phyloP scores from a whole-genome alignment of 148 eudicot genomes.

The Chenopodium berlandieri region DNA sequence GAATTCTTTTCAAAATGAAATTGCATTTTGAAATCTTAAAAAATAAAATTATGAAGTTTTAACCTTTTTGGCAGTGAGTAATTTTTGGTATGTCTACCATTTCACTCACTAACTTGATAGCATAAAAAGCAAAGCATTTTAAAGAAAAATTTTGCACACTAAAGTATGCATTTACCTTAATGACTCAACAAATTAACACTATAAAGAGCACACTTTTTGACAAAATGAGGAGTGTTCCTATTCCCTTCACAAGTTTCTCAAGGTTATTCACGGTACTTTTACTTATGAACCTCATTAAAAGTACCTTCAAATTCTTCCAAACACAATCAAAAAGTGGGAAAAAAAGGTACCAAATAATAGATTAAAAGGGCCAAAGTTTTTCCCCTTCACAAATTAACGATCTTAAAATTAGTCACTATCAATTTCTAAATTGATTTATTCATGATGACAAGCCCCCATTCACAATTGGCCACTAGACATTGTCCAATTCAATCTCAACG shows the following conservation, averaged over 20 bases:
- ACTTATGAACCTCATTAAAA: not conserved
- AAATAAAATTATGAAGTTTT: too few species aligned
- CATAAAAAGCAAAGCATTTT: too few species aligned
- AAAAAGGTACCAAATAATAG: not conserved
- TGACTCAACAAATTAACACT: too few species aligned
- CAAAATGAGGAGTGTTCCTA: not conserved
- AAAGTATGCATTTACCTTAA: too few species aligned
- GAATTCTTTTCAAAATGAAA: too few species aligned
- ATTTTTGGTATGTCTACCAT: too few species aligned
- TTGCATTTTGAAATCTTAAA: too few species aligned
- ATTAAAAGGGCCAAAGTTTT: not conserved
- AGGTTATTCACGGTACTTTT: not conserved
- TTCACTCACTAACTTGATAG: too few species aligned
- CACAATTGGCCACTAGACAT: slow-evolving; percentile 4
- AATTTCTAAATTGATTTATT: slow-evolving; percentile 3
- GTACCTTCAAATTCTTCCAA: not conserved
- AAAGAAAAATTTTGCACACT: too few species aligned
- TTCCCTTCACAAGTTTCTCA: not conserved
- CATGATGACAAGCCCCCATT: not conserved
- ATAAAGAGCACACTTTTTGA: not conserved
- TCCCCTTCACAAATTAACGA: slow-evolving; percentile 2
- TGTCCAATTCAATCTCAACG: not conserved
- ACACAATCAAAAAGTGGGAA: not conserved
- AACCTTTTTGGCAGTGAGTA: too few species aligned
- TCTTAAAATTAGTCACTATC: not conserved